These are phyloP conservation scores for Fusarium sp. DNA, from an alignment of 2,329 filamentous ascomycete genomes.

Conservation along the genomic window DNA sequence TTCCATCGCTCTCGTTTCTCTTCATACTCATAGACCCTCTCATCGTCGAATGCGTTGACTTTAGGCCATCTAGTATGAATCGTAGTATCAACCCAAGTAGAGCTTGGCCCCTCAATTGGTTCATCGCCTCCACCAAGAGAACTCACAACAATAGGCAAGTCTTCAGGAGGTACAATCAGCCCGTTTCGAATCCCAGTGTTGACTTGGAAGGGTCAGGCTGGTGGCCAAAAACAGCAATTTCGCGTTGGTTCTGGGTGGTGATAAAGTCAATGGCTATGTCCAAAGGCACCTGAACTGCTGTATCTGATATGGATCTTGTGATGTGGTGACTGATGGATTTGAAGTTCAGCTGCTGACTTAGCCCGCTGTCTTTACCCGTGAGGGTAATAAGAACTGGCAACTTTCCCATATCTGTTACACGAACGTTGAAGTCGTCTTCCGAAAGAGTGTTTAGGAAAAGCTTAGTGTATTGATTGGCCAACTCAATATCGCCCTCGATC, in stretches of 20 bases:
- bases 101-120: neutral
- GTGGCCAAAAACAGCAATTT: neutral
- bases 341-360: conserved; percentile 9
- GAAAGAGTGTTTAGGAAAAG: too few species aligned
- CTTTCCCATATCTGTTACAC: neutral
- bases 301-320: neutral
- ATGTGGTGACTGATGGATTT: neutral
- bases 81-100: neutral
- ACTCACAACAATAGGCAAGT: neutral
- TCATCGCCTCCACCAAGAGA: neutral
- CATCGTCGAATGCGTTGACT: neutral
- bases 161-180: neutral
- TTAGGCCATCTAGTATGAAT: neutral
- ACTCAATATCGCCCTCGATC: too few species aligned
- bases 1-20: neutral
- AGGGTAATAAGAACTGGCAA: conserved; percentile 7
- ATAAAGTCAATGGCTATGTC: neutral
- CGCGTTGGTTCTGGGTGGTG: neutral
- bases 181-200: neutral
- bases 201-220: neutral
- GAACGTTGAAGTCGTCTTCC: neutral
- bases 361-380: neutral
- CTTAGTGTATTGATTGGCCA: too few species aligned
- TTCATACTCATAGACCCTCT: neutral
- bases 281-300: neutral